Base-by-base conservation (phyloP, 192 early-diverging fungal species). In the Coemansia sp. region DNA sequence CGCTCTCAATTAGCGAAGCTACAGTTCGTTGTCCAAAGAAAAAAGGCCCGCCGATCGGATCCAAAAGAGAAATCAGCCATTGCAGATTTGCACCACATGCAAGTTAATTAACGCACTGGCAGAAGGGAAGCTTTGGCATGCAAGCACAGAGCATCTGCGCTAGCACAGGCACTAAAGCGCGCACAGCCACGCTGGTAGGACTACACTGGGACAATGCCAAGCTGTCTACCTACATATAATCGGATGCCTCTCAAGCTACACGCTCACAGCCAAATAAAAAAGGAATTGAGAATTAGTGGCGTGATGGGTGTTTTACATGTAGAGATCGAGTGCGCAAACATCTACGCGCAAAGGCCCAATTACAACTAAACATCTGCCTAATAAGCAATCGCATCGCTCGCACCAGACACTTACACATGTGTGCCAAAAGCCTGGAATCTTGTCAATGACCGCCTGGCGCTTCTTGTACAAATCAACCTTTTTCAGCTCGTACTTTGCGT, bases 381-480 rank as follows among this genome's bases (percentile, higher is more conserved):
- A 14, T 15, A 35, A n/a, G 25, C 23, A 38, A 9, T 25, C 9
- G 29, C 32, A 8, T 18, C 26, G 41, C 41, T 29, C 15, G 27
- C 10, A 39, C 14, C 14, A 3, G n/a, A 1, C 45, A 74, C 70
- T 75, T 66, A 78, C 77, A 38, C 79, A 72, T 53, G 78, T 80
- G 36, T 66, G 54, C 82, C 82, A 83, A 55, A 83, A 83, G 33
- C 78, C 74, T 41, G 73, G 70, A 51, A 81, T 80, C n/a, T 76
- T 57, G 51, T 66, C 70, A 46, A 81, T 72, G 41, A 81, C 53
- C 3, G 39, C 67, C 48, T 76, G 70, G 46, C 82, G 80, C 82
- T 81, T 77, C 68, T 81, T 70, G 56, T 77, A 77, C 37, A 77
- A 51, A 6, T 54, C 38, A 8, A 68, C 63, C 59, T 77, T 77